Percentiles rank a stretch among this genome's conserved stretches.
Evolutionary conservation across 495 filamentous ascomycete genomes (phyloP).

Genomic region (Talaromyces proteolyticus): DNA sequence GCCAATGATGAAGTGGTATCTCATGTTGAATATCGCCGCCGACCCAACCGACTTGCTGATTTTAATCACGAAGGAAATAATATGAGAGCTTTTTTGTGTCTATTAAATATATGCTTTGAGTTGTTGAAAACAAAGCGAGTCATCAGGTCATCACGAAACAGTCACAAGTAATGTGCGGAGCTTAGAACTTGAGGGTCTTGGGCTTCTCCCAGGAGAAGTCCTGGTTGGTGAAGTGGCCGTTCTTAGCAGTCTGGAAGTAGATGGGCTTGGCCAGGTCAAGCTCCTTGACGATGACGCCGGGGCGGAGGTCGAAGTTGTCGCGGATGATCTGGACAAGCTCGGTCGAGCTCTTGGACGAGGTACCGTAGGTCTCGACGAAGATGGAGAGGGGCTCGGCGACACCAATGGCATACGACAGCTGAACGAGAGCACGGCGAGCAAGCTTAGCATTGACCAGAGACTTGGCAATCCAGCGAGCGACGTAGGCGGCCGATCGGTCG

Average conservation of each 20-base stretch:
- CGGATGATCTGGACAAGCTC: conserved; percentile 91
- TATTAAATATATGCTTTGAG: conserved; percentile 45
- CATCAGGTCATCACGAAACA: conserved; percentile 31
- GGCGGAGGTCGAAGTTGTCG: conserved; percentile 93
- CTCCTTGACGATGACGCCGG: conserved; percentile 97
- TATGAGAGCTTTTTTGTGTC: conserved; percentile 26
- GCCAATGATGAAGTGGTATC: conserved; percentile 48
- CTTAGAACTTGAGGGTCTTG: conserved; percentile 85
- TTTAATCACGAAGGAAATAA: conserved; percentile 36
- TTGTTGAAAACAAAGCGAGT: conserved; percentile 60
- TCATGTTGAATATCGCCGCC: conserved; percentile 49
- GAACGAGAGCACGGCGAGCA: conserved; percentile 85
- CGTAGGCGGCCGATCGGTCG: conserved; percentile 95
- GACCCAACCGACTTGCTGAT: too few relatives aligned
- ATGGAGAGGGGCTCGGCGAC: conserved; percentile 93
- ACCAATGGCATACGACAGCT: conserved; percentile 98
- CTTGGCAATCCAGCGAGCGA: conserved; percentile 98
- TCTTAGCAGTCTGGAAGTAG: conserved; percentile 98
- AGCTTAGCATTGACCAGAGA: conserved; percentile 86
- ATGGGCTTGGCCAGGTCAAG: conserved; percentile 92
- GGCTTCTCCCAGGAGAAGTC: conserved; percentile 97
- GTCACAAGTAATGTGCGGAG: neutral
- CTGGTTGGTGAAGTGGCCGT: conserved; percentile 99
- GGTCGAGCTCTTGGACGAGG: conserved; percentile 76
- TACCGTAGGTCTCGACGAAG: conserved; percentile 57